phyloP scores from a whole-genome alignment of 139 green algal genomes.

The Ulvella scutata region DNA sequence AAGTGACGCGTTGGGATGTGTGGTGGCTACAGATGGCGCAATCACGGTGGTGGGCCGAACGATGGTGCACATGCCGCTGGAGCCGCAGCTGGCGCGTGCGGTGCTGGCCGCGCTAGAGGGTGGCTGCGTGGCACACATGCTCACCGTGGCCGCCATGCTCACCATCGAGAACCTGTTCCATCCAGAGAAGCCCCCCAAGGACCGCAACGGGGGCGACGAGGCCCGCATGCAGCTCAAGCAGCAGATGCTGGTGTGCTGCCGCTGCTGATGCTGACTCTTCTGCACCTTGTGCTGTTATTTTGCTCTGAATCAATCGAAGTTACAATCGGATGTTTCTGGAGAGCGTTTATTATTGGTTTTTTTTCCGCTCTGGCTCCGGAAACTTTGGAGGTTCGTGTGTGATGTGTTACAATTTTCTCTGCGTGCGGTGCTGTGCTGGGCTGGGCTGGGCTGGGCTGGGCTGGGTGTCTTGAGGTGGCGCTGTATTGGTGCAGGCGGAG shows the following conservation, averaged over 20 bases:
- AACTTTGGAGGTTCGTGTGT: too few relatives aligned
- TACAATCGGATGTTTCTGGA: too few relatives aligned
- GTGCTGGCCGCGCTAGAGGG: conserved; percentile 62
- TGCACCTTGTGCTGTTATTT: too few relatives aligned
- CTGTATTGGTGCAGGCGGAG: neutral
- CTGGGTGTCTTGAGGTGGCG: too few relatives aligned
- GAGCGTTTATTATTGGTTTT: too few relatives aligned
- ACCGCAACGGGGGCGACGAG: conserved; percentile 6
- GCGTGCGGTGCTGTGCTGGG: too few relatives aligned
- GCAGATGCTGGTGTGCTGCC: neutral
- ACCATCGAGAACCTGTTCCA: conserved; percentile 63
- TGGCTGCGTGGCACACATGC: conserved; percentile 49
- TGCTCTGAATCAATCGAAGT: too few relatives aligned
- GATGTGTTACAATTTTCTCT: too few relatives aligned
- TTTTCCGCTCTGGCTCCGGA: too few relatives aligned
- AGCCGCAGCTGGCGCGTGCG: conserved; percentile 59
- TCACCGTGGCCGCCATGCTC: conserved; percentile 72
- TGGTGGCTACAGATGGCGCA: conserved; percentile 26
- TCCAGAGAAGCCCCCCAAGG: conserved; percentile 26
- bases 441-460: too few relatives aligned
- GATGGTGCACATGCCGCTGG: conserved; percentile 64
- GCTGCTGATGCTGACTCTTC: neutral
- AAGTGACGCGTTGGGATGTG: too few relatives aligned
- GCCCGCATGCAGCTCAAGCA: conserved; percentile 5
- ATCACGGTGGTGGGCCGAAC: conserved; percentile 42